Evolutionary conservation across 1,284 basidiomycete species (phyloP).

Genomic region (Abortiporus biennis): DNA sequence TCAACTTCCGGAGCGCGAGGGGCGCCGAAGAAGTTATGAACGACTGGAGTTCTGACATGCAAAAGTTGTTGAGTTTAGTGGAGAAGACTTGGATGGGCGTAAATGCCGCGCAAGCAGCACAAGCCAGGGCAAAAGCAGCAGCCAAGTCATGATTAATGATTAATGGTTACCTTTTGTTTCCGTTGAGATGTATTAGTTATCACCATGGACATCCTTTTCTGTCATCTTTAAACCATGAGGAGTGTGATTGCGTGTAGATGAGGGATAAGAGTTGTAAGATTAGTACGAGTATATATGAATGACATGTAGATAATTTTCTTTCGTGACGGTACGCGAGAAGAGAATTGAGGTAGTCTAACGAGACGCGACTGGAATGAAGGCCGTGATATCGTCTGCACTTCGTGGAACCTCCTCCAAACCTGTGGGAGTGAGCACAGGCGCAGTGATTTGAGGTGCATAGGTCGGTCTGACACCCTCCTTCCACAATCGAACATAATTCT

Average conservation of each 20-base stretch:
- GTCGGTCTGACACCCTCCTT: slow-evolving; percentile 60
- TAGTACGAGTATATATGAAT: too few relatives aligned
- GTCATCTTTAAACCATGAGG: slow-evolving; percentile 6
- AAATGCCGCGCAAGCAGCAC: slow-evolving; percentile 80
- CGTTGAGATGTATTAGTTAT: slow-evolving; percentile 16
- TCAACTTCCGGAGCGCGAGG: slow-evolving; percentile 77
- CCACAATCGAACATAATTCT: slow-evolving; percentile 66
- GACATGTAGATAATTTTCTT: too few relatives aligned
- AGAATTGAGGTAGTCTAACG: too few relatives aligned
- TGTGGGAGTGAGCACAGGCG: slow-evolving; percentile 21
- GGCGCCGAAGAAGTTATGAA: slow-evolving; percentile 91
- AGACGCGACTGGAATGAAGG: too few relatives aligned
- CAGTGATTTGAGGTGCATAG: slow-evolving; percentile 48
- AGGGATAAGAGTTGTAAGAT: too few relatives aligned
- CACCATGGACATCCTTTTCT: slow-evolving; percentile 6
- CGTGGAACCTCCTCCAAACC: not conserved
- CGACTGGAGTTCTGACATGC: slow-evolving; percentile 95
- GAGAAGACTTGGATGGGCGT: slow-evolving; percentile 91
- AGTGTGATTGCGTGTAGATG: too few relatives aligned
- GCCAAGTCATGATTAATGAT: too few relatives aligned
- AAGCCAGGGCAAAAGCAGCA: slow-evolving; percentile 52
- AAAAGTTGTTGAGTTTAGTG: slow-evolving; percentile 75
- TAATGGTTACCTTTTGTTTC: slow-evolving; percentile 15
- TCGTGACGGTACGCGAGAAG: too few relatives aligned
- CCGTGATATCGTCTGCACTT: not conserved